These are phyloP conservation scores for Microsporum ferrugineum DNA, from an alignment of 2,329 filamentous ascomycete species.

Conservation along the genomic window DNA sequence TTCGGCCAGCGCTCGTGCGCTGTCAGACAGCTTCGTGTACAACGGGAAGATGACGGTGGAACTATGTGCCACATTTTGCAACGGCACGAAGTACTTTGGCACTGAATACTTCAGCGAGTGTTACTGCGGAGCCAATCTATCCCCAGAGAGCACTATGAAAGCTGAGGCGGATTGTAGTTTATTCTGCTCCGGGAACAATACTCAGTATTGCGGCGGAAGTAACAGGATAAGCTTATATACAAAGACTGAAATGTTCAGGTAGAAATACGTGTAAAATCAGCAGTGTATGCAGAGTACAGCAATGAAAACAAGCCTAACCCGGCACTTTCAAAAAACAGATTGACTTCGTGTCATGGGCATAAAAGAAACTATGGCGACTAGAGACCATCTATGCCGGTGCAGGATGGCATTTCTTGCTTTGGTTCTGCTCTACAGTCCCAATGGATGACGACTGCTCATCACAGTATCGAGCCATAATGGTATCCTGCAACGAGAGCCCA, in stretches of 20 bases:
- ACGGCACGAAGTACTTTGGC: slow-evolving; percentile 8
- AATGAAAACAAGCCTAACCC: too few species aligned
- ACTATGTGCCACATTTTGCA: slow-evolving; percentile 9
- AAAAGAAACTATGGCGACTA: background rate
- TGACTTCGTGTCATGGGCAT: background rate
- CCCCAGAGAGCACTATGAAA: slow-evolving; percentile 5
- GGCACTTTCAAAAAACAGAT: background rate
- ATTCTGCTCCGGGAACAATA: slow-evolving; percentile 11
- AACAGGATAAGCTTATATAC: slow-evolving; percentile 11
- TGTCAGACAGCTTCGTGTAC: slow-evolving; percentile 8
- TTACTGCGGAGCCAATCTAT: slow-evolving; percentile 9
- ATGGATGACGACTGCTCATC: slow-evolving; percentile 15
- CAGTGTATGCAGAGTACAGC: too few species aligned
- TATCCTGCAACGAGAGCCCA: slow-evolving; percentile 16
- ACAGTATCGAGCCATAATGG: slow-evolving; percentile 17
- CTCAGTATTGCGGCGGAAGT: slow-evolving; percentile 11
- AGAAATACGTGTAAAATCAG: background rate
- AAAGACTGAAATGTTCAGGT: background rate
- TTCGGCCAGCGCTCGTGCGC: slow-evolving; percentile 4
- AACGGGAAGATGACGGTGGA: slow-evolving; percentile 10
- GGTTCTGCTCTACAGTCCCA: slow-evolving; percentile 13
- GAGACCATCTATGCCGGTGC: background rate
- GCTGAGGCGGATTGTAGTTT: slow-evolving; percentile 10
- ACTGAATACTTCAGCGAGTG: slow-evolving; percentile 13
- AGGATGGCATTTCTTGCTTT: slow-evolving; percentile 7